phyloP scores from a whole-genome alignment of 441 rosid species.

The Pelargonium australe region DNA sequence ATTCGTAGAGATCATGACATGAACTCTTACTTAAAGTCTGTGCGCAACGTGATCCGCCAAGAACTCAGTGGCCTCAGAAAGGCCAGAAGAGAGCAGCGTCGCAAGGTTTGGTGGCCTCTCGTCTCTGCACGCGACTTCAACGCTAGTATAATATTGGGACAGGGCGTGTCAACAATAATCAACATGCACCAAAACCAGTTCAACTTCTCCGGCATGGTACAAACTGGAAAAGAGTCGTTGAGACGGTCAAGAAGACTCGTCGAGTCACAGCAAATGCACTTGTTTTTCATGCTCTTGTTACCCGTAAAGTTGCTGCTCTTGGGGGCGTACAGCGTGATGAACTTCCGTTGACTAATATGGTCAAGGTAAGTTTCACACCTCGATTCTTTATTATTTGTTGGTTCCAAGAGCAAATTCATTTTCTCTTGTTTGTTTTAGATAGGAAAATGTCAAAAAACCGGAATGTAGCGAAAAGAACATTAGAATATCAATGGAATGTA shows the following conservation, averaged over 20 bases:
- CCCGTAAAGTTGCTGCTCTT: slow-evolving; percentile 57
- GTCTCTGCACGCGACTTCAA: slow-evolving; percentile 26
- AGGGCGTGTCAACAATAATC: slow-evolving; percentile 2
- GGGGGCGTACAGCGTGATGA: slow-evolving; percentile 45
- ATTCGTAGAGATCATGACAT: slow-evolving; percentile 85
- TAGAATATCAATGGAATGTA: no score
- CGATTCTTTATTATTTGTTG: not conserved
- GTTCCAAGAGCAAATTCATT: not conserved
- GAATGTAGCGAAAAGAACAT: no score
- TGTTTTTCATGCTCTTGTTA: slow-evolving; percentile 60
- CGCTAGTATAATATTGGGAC: not conserved
- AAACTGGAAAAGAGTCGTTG: slow-evolving; percentile 57
- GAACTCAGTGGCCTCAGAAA: slow-evolving; percentile 64
- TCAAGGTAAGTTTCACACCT: not conserved
- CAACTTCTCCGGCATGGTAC: slow-evolving; percentile 53
- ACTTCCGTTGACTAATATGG: slow-evolving; percentile 26
- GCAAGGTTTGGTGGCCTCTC: slow-evolving; percentile 72
- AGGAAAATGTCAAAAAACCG: no score
- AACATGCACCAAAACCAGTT: slow-evolving; percentile 31
- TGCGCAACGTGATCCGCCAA: slow-evolving; percentile 55
- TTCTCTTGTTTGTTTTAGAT: not conserved
- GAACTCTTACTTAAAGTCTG: slow-evolving; percentile 63
- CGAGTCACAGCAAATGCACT: slow-evolving; percentile 77
- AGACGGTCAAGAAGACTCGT: slow-evolving; percentile 59
- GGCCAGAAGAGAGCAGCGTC: slow-evolving; percentile 46